These are phyloP conservation scores for Dendrobium nobile DNA, from an alignment of 106 monocot species.

Conservation along the genomic window DNA sequence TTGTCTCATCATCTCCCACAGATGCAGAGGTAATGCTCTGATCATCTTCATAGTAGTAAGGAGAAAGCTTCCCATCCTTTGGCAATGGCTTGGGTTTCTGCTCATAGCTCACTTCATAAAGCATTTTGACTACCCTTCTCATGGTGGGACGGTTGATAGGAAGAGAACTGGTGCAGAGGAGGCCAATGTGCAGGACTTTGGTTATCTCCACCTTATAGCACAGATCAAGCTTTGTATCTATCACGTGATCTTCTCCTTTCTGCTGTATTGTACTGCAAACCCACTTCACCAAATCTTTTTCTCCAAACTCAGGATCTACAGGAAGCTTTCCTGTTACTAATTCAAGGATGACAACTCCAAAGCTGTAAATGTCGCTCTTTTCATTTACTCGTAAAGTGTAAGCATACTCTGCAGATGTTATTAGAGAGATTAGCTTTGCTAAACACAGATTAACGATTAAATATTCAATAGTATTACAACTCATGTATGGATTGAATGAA, in stretches of 20 bases:
- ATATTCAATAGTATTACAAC: too few relatives aligned
- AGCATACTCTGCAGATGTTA: conserved; percentile 12
- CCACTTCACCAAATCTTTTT: conserved; percentile 21
- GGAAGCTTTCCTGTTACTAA: conserved; percentile 19
- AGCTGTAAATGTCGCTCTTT: conserved; percentile 35
- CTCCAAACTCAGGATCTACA: conserved; percentile 11
- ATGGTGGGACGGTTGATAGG: conserved; percentile 55
- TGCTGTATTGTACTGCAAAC: conserved; percentile 9
- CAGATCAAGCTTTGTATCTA: conserved; percentile 10
- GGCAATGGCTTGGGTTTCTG: not conserved
- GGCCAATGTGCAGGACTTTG: conserved; percentile 15
- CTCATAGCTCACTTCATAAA: conserved; percentile 17
- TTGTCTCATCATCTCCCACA: not conserved
- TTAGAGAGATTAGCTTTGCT: not conserved
- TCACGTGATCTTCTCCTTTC: conserved; percentile 10
- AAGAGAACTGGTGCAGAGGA: conserved; percentile 19
- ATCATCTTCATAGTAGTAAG: conserved; percentile 23
- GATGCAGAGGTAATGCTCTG: not conserved
- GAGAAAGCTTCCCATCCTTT: conserved; percentile 28
- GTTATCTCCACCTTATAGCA: conserved; percentile 13
- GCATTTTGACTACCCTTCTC: conserved; percentile 52
- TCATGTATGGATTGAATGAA: too few relatives aligned
- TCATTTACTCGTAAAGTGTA: conserved; percentile 31
- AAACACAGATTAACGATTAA: too few relatives aligned
- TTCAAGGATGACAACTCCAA: conserved; percentile 29